Conservation (phyloP, 805 yeast species). For the Zygosaccharomyces gambellarensis region DNA sequence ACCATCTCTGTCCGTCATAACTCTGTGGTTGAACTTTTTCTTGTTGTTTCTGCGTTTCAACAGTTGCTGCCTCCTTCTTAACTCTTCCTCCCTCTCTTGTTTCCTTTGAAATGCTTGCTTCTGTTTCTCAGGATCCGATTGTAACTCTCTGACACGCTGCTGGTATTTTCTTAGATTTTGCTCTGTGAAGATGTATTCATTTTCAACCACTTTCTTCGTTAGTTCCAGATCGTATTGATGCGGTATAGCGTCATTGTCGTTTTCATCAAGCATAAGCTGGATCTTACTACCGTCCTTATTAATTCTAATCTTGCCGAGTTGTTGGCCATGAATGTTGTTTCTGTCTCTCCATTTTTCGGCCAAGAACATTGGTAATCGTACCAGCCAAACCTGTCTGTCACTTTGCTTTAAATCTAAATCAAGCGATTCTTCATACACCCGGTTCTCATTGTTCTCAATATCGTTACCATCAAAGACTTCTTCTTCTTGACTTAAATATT, state of each 20-base stretch:
- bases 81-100: constrained; percentile 34
- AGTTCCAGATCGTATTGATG: constrained; percentile 77
- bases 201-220: constrained; percentile 73
- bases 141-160: constrained; percentile 35
- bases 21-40: constrained; percentile 33
- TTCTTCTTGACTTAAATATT: constrained; percentile 39
- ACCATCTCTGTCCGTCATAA: constrained; percentile 38
- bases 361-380: constrained; percentile 80
- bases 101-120: constrained; percentile 33
- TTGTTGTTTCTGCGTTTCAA: constrained; percentile 36
- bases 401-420: constrained; percentile 66
- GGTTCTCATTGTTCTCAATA: constrained; percentile 36
- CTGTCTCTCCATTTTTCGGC: constrained; percentile 75
- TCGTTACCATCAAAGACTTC: constrained; percentile 45
- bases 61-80: constrained; percentile 37
- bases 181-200: constrained; percentile 85
- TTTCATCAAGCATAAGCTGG: constrained; percentile 51
- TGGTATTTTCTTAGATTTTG: constrained; percentile 62
- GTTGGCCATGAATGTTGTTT: constrained; percentile 60
- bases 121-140: constrained; percentile 37
- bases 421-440: constrained; percentile 56
- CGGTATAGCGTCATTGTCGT: constrained; percentile 57
- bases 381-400: constrained; percentile 82
- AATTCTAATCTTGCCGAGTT: constrained; percentile 75
- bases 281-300: constrained; percentile 49